Percentiles rank a stretch among this genome's conserved stretches.
Conservation (phyloP, 805 yeast species). For the Barnettozyma siamensis region DNA sequence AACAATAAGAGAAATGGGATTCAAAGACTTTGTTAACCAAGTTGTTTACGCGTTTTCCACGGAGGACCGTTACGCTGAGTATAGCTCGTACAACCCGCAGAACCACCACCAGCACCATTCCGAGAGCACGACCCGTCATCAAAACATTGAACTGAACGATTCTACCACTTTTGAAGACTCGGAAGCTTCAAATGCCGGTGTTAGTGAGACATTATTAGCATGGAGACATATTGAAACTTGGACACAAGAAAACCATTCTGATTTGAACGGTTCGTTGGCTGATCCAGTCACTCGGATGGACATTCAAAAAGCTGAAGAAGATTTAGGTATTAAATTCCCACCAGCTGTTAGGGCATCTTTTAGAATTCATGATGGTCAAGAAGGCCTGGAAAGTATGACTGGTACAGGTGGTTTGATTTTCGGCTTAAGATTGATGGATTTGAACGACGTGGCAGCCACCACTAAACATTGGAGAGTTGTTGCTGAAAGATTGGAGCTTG, state of each 20-base stretch:
- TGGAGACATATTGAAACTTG: constrained; percentile 89
- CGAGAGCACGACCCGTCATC: constrained; percentile 1
- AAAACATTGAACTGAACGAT: constrained; percentile 19
- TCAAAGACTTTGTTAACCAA: constrained; percentile 47
- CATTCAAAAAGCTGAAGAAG: constrained; percentile 76
- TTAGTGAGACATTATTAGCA: constrained; percentile 67
- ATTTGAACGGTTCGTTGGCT: constrained; percentile 69
- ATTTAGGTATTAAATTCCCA: constrained; percentile 70
- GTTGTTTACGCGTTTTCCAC: constrained; percentile 59
- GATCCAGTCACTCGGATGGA: constrained; percentile 79
- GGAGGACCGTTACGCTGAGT: constrained; percentile 66
- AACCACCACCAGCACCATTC: constrained; percentile 12
- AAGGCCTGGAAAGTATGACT: constrained; percentile 62
- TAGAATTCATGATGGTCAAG: constrained; percentile 89
- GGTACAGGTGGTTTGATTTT: constrained; percentile 70
- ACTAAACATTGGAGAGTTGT: constrained; percentile 83
- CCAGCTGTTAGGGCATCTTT: constrained; percentile 75
- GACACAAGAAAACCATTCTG: constrained; percentile 75
- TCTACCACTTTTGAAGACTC: constrained; percentile 33
- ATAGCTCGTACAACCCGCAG: constrained; percentile 40
- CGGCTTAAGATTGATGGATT: constrained; percentile 72
- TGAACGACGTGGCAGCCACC: constrained; percentile 77
- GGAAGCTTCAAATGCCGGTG: constrained; percentile 46
- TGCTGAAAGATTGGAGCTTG: constrained; percentile 36
- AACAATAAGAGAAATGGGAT: constrained; percentile 22